Percentiles rank a stretch among this genome's conserved stretches.
These are phyloP conservation scores for Osmanthus fragrans DNA, from an alignment of 257 asterid genomes.

Conservation along the genomic window DNA sequence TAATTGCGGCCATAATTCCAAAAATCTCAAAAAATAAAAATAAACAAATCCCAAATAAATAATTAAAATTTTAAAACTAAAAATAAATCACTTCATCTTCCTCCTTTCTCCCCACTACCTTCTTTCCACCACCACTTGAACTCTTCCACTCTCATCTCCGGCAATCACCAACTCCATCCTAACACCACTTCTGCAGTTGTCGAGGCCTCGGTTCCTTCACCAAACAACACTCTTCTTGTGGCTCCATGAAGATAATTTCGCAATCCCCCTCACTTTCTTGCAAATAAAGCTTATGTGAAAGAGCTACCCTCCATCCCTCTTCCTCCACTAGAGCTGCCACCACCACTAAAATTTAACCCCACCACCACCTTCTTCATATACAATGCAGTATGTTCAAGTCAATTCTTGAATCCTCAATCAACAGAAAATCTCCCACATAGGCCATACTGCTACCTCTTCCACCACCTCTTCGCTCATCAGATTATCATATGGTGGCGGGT, in stretches of 20 bases:
- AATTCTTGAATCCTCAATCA: constrained; percentile 14
- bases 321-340: neutral
- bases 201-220: neutral
- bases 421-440: constrained; percentile 2
- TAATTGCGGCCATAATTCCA: too few species aligned
- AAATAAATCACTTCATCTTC: too few species aligned
- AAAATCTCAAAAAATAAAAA: too few species aligned
- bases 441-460: neutral
- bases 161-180: neutral
- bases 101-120: neutral
- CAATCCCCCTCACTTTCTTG: neutral
- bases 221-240: too few species aligned
- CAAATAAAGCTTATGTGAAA: constrained; percentile 10
- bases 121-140: neutral
- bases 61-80: too few species aligned
- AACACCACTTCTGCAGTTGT: neutral
- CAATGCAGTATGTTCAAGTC: neutral
- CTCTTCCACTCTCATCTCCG: constrained; percentile 1
- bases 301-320: constrained; percentile 9
- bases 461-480: neutral
- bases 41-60: too few species aligned
- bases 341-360: neutral
- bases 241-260: constrained; percentile 18
- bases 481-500: neutral
- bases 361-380: neutral